phyloP scores from a whole-genome alignment of 2,329 filamentous ascomycete species.

The Nannizziopsis barbatae region DNA sequence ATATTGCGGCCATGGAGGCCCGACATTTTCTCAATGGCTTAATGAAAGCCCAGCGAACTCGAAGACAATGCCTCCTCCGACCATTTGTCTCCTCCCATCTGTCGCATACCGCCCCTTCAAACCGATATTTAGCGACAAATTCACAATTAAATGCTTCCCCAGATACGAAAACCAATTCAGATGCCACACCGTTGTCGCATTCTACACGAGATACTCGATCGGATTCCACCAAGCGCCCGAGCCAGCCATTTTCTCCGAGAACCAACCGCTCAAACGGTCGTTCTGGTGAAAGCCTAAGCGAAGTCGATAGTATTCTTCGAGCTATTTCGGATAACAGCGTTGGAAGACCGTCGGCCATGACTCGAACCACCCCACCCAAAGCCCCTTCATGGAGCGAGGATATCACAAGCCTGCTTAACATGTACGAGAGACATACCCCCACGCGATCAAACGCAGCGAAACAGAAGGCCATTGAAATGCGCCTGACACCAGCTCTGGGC shows the following conservation, averaged over 20 bases:
- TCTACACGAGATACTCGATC: background rate
- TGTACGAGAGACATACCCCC: background rate
- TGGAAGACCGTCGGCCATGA: background rate
- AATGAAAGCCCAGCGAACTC: background rate
- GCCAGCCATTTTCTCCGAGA: background rate
- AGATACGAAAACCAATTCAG: conserved; percentile 9
- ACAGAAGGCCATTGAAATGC: conserved; percentile 13
- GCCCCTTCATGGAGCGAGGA: background rate
- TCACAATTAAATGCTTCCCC: conserved; percentile 1
- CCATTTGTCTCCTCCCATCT: background rate
- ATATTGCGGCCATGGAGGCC: conserved; percentile 11
- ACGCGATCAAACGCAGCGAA: background rate
- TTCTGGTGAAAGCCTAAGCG: conserved; percentile 5
- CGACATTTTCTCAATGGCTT: conserved; percentile 14
- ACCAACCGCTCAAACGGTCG: background rate
- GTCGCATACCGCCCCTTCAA: background rate
- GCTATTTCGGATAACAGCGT: background rate
- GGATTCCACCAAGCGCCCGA: background rate
- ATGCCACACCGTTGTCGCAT: too few relatives aligned
- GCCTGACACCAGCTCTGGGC: conserved; percentile 21
- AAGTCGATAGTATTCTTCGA: conserved; percentile 7
- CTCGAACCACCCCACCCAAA: background rate
- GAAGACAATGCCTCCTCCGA: background rate
- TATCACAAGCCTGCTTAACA: background rate
- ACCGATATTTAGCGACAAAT: background rate